Percentiles rank a stretch among this genome's conserved stretches.
phyloP scores from a whole-genome alignment of 139 green algal species.

The Chloropicon primus region DNA sequence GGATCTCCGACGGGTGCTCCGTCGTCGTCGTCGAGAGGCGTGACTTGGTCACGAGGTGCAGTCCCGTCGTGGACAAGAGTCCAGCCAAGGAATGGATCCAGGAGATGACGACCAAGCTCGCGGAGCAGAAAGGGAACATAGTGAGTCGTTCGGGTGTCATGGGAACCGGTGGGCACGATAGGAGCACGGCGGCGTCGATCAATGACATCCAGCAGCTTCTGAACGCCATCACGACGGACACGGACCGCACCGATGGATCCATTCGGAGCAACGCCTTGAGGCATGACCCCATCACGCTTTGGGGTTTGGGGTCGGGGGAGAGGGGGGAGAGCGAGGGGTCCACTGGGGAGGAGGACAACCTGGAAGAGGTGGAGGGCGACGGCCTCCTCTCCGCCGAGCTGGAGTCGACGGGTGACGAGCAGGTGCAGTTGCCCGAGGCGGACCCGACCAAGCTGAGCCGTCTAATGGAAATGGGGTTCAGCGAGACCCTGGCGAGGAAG shows the following conservation, averaged over 20 bases:
- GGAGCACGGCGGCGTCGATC: background rate
- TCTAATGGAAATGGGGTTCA: slow-evolving; percentile 36
- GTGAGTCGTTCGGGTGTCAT: background rate
- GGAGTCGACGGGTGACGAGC: background rate
- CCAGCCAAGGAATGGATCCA: background rate
- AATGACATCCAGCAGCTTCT: background rate
- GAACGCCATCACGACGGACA: background rate
- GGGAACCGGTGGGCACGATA: background rate
- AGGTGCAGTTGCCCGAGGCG: slow-evolving; percentile 16
- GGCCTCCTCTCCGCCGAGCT: background rate
- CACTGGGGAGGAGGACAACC: no score
- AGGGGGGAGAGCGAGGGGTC: background rate
- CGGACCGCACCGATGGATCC: no score
- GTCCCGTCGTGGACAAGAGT: background rate
- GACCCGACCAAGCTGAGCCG: slow-evolving; percentile 9
- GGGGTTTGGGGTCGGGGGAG: no score
- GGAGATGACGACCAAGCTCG: background rate
- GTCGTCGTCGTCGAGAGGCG: slow-evolving; percentile 1
- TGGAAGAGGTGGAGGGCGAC: background rate
- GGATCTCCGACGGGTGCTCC: background rate
- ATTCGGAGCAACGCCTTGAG: no score
- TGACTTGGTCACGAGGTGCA: background rate
- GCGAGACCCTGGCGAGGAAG: slow-evolving; percentile 25
- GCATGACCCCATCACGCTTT: no score
- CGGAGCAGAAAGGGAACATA: background rate